Evolutionary conservation across 176 grass and related monocot species (phyloP), one percentile per base, ranked within the genome.

Genomic region (Ananas comosus): DNA sequence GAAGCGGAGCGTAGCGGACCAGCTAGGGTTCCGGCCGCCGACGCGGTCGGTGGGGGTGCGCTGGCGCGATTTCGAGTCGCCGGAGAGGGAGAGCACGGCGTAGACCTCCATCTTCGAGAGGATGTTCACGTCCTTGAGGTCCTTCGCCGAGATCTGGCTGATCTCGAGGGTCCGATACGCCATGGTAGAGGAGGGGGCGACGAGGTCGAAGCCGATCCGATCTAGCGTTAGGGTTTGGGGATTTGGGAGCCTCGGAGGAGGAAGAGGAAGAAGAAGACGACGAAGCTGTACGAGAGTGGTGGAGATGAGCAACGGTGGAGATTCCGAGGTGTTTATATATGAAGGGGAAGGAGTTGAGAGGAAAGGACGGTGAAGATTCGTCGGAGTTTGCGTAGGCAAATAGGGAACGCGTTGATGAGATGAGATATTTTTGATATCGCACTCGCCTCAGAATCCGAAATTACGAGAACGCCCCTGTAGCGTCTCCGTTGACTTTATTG

Each of bases 51-150:
- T 2, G 11, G 71, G 42, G 2, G 80, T 70, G 58, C 75, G 78
- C 78, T 94, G 82, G 56, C 49, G 65, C 2, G 82, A 80, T 3
- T 85, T 70, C 1, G 74, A 79, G 51, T 99, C 80, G 70, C 85
- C 78, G 17, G 89, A 85, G 71, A 97, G 53, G 0, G 93, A 78
- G 12, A 90, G 85, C 68, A 90, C 64, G 8, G 87, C 90, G 70
- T 91, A 99, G 6, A 88, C 90, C 72, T 85, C 75, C 90, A 91
- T 99, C 78, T 84, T 85, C 25, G 84, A 82, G 9, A 99, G 11
- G 23, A 99, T 51, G 70, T 91, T 99, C 9, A 99, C 80, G 8
- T 88, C 71, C 70, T 88, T 93, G 24, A 93, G 90, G 66, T 84
- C 94, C 87, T 93, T 99, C 10, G 70, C 85, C 3, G 90, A 93